A percentile compares a stretch with the other conserved stretches of the same genome.
Evolutionary conservation across 345 rosid genomes (phyloP).

Genomic region (Eucalyptus marginata): DNA sequence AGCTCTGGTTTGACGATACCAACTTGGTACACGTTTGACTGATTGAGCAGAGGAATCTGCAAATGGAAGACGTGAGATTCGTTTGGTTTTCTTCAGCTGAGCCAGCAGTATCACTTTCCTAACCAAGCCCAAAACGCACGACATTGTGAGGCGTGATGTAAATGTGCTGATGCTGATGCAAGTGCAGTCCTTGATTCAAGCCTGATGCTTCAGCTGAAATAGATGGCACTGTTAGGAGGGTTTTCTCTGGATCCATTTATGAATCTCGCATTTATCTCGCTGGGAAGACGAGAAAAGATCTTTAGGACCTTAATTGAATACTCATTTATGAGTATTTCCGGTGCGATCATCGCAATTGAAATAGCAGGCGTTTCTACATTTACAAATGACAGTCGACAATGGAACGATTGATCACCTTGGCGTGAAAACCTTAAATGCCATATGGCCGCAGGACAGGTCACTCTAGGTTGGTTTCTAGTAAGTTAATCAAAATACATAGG

Average conservation of each 20-base stretch:
- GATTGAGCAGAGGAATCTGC: background rate
- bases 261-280: background rate
- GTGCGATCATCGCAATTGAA: background rate
- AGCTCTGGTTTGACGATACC: background rate
- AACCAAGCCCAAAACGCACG: background rate
- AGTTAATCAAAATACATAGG: background rate
- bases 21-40: background rate
- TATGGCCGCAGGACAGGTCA: background rate
- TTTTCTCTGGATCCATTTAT: rapidly evolving
- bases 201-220: background rate
- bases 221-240: background rate
- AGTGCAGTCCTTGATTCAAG: background rate
- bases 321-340: background rate
- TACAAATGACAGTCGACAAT: background rate
- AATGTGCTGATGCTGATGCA: background rate
- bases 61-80: background rate
- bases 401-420: background rate
- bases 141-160: background rate
- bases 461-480: background rate
- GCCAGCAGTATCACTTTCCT: background rate
- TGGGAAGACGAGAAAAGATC: background rate
- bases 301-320: background rate
- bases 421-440: background rate
- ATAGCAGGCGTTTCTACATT: background rate
- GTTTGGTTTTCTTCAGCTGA: background rate